Evolutionary conservation across 176 grass and related monocot genomes (phyloP).

Genomic region (Carex parvula): DNA sequence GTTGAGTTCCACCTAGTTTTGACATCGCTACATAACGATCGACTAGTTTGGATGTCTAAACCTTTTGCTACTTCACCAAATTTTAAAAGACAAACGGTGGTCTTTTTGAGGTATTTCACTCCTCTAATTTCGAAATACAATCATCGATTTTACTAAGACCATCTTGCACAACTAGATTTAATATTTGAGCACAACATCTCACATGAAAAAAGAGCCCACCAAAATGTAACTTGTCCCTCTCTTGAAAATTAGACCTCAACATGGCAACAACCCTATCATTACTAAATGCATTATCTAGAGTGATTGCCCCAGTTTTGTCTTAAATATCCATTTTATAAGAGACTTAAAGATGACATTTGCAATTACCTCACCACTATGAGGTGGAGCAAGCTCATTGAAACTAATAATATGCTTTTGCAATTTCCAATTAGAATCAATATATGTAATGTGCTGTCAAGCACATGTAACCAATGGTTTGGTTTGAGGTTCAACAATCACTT

Average conservation of each 20-base stretch:
- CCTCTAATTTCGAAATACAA: too few relatives aligned
- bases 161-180: too few relatives aligned
- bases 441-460: not conserved
- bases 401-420: not conserved
- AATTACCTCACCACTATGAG: not conserved
- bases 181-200: not conserved
- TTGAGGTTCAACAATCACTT: not conserved
- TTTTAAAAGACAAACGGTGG: too few relatives aligned
- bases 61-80: not conserved
- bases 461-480: not conserved
- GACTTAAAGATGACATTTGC: not conserved
- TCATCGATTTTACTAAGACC: too few relatives aligned
- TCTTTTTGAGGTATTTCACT: too few relatives aligned
- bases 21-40: too few relatives aligned
- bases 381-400: not conserved
- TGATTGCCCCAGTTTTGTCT: not conserved
- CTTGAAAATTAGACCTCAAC: not conserved
- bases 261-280: not conserved
- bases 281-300: not conserved
- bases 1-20: too few relatives aligned
- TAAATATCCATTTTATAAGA: not conserved
- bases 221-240: not conserved
- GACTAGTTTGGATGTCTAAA: too few relatives aligned
- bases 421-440: not conserved
- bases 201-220: not conserved